These are phyloP conservation scores for Allium sativum DNA, from an alignment of 106 monocot species.

Conservation along the genomic window DNA sequence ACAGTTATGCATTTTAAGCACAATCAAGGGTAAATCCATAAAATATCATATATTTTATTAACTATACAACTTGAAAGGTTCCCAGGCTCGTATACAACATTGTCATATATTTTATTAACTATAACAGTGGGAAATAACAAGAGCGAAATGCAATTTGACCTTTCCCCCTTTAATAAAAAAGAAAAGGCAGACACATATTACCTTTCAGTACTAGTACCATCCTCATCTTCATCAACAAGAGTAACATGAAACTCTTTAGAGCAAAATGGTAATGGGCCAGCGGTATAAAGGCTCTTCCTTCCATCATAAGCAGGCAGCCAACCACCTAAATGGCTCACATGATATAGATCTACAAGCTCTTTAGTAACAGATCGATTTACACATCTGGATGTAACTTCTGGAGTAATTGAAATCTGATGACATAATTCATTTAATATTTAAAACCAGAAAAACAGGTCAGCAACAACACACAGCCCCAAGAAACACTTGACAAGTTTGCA, in stretches of 20 bases:
- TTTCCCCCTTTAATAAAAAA: not conserved
- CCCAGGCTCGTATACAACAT: slow-evolving; percentile 21
- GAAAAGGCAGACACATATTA: too few relatives aligned
- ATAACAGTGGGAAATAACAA: not conserved
- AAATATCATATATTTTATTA: too few relatives aligned
- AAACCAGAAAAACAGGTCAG: not conserved
- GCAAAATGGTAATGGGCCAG: slow-evolving; percentile 57
- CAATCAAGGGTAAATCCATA: too few relatives aligned
- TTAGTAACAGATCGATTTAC: slow-evolving; percentile 51
- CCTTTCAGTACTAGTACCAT: slow-evolving; percentile 12
- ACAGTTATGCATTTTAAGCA: too few relatives aligned
- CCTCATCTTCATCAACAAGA: slow-evolving; percentile 54
- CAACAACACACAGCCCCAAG: too few relatives aligned
- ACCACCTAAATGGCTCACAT: slow-evolving; percentile 51
- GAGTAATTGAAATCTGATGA: slow-evolving; percentile 74
- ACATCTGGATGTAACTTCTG: slow-evolving; percentile 42
- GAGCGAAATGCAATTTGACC: not conserved
- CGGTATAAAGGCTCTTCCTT: slow-evolving; percentile 76
- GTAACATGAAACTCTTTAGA: slow-evolving; percentile 60
- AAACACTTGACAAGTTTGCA: too few relatives aligned
- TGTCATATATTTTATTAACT: too few relatives aligned
- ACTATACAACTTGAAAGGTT: slow-evolving; percentile 28
- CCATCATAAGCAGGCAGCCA: slow-evolving; percentile 83
- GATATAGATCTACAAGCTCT: slow-evolving; percentile 57
- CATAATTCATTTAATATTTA: not conserved